Base-by-base conservation (phyloP, 371 early-diverging fungal genomes). In the Saksenaea oblongispora region DNA sequence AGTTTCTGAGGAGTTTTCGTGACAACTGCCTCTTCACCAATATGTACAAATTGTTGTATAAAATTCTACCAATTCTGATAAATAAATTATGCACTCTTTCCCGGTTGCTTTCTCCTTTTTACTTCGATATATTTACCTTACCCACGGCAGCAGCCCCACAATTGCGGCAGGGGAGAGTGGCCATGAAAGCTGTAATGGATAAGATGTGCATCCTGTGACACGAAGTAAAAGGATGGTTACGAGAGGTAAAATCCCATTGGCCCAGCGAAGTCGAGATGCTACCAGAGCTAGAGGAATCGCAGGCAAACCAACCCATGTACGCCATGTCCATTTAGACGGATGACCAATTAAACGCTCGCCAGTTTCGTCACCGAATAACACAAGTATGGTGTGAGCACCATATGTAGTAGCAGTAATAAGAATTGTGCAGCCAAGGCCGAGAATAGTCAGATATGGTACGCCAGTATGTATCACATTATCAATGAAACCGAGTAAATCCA, bases 261-360 rank as follows among this genome's bases (percentile, higher is more conserved):
- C 78, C 71, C 72, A 73, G 36, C 71, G 69, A 34, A 81, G 78
- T 55, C 88, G 80, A 11, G 91, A 87, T 41, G 78, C 75, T 2
- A 90, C 72, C 18, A 91, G 80, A 9, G 83, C 75, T 58, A 84
- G 76, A 8, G 91, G 90, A 36, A 91, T 87, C 4, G 82, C 63
- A 22, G 88, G 88, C 9, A 88, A 67, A 0, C 83, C 80, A 0
- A 86, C 75, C 87, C 87, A 87, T 31, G 83, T 83, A n/a, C 83
- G 68, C 79, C 85, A 87, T 24, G 82, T 80, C 88, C 87, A 85
- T n/a, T 76, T 75, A 3, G 82, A 80, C 10, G 84, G 76, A 41
- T 80, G 73, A 2, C 85, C 82, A 39, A 90, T 70, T 13, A 88
- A 60, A 51, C 73, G 69, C 61, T 85, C 83, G 31, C 88, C 87